Evolutionary conservation across 768 basidiomycete species (phyloP), one percentile per base, ranked within the genome.

Genomic region (Tylopilus plumbeoviolaceoides): DNA sequence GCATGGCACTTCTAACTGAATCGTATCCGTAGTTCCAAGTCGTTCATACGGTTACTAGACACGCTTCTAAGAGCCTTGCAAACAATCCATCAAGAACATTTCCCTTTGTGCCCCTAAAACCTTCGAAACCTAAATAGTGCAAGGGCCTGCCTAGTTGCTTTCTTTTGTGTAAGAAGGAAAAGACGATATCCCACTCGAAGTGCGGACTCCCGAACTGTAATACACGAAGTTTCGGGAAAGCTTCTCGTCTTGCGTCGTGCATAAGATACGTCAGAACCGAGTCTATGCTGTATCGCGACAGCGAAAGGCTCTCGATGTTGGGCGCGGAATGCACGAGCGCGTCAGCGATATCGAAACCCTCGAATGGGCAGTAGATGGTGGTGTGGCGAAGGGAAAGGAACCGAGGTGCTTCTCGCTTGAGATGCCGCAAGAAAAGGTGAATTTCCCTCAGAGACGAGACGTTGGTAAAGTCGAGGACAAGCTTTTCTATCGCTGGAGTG

Each of bases 181-280:
- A 42, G 18, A 70, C 43, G 21, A 60, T 53, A 44, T 61, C 59
- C 68, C 68, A 70, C 44, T 62, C 58, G 42, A 70, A 58, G 21
- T 64, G 64, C 30, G 67, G 59, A n/a, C 54, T 53, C n/a, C 59
- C 58, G 17, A 68, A 60, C 17, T 50, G 51, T 12, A 68, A 40
- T 2, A 31, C 47, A 17, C 20, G 47, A 36, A 68, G 57, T 35
- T 50, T 62, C 11, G 45, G 55, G 31, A 70, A 70, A 14, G 64
- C 62, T 27, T 69, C 59, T 42, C 50, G 49, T 54, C 62, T 70
- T 23, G 61, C 51, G 20, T 68, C 59, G 47, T 69, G 64, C 20
- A 48, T 31, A 11, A 68, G 63, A 51, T 54, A 66, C 44, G 35
- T 54, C 47, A 70, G 42, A 10, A 66, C 45, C 14, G 68, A 59